phyloP scores from a whole-genome alignment of 2,329 filamentous ascomycete species.

The Penicillium hordei region DNA sequence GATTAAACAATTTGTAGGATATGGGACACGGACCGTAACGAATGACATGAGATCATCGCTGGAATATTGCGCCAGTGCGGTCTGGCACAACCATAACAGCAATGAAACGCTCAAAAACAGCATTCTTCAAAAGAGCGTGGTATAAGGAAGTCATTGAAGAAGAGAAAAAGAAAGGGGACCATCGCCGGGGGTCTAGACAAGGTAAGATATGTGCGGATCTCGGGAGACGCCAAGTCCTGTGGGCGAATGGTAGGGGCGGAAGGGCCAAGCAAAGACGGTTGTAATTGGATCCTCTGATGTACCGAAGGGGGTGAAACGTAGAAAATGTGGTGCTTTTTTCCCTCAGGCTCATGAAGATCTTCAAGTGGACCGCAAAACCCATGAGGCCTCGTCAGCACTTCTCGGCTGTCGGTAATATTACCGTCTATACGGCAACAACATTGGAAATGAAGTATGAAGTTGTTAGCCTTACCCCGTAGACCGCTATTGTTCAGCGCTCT shows the following conservation, averaged over 20 bases:
- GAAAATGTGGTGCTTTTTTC: slow-evolving; percentile 1
- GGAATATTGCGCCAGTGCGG: slow-evolving; percentile 8
- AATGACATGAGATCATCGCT: slow-evolving; percentile 12
- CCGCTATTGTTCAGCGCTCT: neutral
- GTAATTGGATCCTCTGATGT: slow-evolving; percentile 3
- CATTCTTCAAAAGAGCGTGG: slow-evolving; percentile 9
- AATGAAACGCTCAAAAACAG: slow-evolving; percentile 2
- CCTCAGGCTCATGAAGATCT: neutral
- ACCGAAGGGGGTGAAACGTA: slow-evolving; percentile 5
- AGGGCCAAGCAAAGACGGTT: neutral
- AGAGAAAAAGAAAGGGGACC: neutral
- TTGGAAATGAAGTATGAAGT: neutral
- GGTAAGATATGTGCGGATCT: slow-evolving; percentile 2
- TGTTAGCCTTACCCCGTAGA: neutral
- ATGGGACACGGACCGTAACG: slow-evolving; percentile 6
- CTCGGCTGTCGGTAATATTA: neutral
- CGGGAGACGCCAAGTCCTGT: neutral
- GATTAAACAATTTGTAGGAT: neutral
- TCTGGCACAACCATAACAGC: slow-evolving; percentile 12
- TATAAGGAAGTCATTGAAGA: neutral
- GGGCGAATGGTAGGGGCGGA: slow-evolving; percentile 1
- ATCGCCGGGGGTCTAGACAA: neutral
- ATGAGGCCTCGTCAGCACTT: slow-evolving; percentile 6
- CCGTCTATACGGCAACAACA: neutral
- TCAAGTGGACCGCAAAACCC: neutral